Percentiles rank a stretch among this genome's conserved stretches.
Conservation (phyloP, 1,284 basidiomycete genomes). For the Meripilus lineatus region DNA sequence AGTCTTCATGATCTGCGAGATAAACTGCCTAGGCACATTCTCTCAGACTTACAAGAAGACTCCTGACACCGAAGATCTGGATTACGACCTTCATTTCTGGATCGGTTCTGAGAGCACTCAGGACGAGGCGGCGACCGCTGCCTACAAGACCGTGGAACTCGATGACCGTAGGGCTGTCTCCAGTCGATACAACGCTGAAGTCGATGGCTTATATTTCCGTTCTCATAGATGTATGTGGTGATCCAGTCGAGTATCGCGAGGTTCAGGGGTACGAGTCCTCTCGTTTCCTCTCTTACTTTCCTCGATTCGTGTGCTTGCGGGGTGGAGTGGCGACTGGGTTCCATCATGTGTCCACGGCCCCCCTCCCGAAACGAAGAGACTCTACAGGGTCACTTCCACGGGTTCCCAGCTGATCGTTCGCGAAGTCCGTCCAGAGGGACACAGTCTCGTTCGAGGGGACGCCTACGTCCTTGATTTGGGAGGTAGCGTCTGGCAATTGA, state of each 20-base stretch:
- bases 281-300: slow-evolving; percentile 57
- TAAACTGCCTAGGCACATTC: background rate
- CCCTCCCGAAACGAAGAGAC: slow-evolving; percentile 38
- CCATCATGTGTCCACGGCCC: slow-evolving; percentile 48
- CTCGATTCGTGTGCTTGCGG: slow-evolving; percentile 43
- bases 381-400: slow-evolving; percentile 41
- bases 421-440: slow-evolving; percentile 40
- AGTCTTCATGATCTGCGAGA: background rate
- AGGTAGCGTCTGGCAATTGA: slow-evolving; percentile 45
- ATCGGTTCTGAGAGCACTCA: slow-evolving; percentile 53
- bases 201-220: background rate
- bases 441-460: slow-evolving; percentile 47
- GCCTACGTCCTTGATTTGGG: slow-evolving; percentile 59
- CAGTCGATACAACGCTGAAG: background rate
- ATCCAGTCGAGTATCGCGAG: slow-evolving; percentile 58
- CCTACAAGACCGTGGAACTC: slow-evolving; percentile 64
- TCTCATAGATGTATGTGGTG: slow-evolving; percentile 42
- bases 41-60: slow-evolving; percentile 46
- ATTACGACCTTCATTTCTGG: slow-evolving; percentile 65
- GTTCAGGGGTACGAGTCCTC: slow-evolving; percentile 53
- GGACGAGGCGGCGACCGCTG: slow-evolving; percentile 62
- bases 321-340: slow-evolving; percentile 60
- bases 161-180: slow-evolving; percentile 48
- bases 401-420: slow-evolving; percentile 38
- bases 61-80: slow-evolving; percentile 41